A percentile compares a stretch with the other conserved stretches of the same genome.
Evolutionary conservation across 2,329 filamentous ascomycete genomes (phyloP).

Genomic region (Apiospora saccharicola): DNA sequence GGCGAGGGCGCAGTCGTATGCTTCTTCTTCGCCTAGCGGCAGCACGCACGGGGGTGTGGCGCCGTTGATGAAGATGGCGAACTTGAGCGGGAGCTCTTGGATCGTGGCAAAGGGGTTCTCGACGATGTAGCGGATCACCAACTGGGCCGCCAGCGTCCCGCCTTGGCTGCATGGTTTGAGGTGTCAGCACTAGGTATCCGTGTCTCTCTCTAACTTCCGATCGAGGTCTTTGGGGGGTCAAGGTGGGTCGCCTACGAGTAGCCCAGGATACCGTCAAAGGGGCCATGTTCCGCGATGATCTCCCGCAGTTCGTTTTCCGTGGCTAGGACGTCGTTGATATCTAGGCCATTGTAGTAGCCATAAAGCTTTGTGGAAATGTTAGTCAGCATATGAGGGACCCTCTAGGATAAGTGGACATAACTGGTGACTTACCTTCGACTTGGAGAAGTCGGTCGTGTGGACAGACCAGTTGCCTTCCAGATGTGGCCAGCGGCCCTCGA

Average conservation of each 20-base stretch:
- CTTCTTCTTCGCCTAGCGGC: neutral
- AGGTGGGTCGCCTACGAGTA: neutral
- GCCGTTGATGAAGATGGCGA: conserved; percentile 24
- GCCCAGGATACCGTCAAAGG: conserved; percentile 23
- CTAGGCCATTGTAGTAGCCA: conserved; percentile 21
- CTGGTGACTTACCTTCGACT: conserved; percentile 16
- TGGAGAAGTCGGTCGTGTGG: conserved; percentile 22
- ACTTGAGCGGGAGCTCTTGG: conserved; percentile 23
- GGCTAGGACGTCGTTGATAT: conserved; percentile 16
- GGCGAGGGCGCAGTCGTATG: conserved; percentile 6
- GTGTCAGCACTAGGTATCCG: neutral
- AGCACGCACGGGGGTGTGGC: conserved; percentile 19
- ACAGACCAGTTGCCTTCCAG: conserved; percentile 24
- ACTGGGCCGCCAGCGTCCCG: conserved; percentile 15
- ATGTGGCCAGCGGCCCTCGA: conserved; percentile 24
- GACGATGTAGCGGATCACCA: conserved; percentile 20
- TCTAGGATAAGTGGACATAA: too few species aligned
- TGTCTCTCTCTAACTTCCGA: neutral
- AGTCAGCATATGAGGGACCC: too few species aligned
- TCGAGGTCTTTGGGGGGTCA: neutral
- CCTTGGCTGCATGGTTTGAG: neutral
- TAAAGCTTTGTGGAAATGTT: too few species aligned
- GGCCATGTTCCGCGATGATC: conserved; percentile 20
- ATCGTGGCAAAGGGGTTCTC: conserved; percentile 23
- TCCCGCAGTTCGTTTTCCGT: conserved; percentile 14